Percentiles rank a stretch among this genome's conserved stretches.
These are phyloP conservation scores for Crithidia mellificae DNA, from an alignment of 208 protist species.

Conservation along the genomic window DNA sequence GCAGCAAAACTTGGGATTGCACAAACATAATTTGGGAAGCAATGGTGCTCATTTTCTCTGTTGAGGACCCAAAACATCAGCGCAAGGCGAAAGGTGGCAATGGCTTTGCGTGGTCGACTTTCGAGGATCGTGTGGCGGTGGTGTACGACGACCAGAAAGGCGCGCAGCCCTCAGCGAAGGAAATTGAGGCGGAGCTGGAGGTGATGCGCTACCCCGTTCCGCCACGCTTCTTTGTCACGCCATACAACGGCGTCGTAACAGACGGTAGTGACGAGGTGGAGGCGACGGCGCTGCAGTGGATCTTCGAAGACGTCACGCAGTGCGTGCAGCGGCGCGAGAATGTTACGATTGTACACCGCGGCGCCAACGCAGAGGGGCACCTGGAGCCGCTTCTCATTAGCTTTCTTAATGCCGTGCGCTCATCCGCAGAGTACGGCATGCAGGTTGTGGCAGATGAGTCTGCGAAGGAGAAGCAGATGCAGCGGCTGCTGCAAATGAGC, in stretches of 20 bases:
- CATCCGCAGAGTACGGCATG: constrained; percentile 83
- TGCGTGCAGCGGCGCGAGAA: constrained; percentile 77
- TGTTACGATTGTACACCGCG: constrained; percentile 83
- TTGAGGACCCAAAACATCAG: constrained; percentile 17
- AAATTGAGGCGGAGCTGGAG: constrained; percentile 28
- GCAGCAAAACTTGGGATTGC: background rate
- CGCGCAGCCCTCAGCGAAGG: constrained; percentile 15
- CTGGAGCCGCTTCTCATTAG: constrained; percentile 65
- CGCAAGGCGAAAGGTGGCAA: constrained; percentile 7
- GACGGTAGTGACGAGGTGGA: constrained; percentile 42
- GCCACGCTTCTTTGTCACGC: constrained; percentile 69
- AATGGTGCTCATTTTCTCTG: constrained; percentile 19
- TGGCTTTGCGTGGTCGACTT: constrained; percentile 30
- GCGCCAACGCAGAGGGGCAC: constrained; percentile 52
- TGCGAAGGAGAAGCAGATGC: constrained; percentile 91
- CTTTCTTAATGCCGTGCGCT: constrained; percentile 59
- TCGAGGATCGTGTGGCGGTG: constrained; percentile 33
- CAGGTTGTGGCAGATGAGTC: constrained; percentile 89
- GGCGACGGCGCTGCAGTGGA: constrained; percentile 37
- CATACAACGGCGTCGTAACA: constrained; percentile 56
- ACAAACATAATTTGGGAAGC: background rate
- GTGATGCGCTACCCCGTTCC: constrained; percentile 22
- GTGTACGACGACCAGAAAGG: constrained; percentile 28
- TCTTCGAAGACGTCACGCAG: constrained; percentile 62
- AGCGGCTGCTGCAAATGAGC: constrained; percentile 84